Percentiles rank a stretch among this genome's conserved stretches.
These are phyloP conservation scores for Phytophthora podocarpi DNA, from an alignment of 352 stramenopile genomes.

Conservation along the genomic window DNA sequence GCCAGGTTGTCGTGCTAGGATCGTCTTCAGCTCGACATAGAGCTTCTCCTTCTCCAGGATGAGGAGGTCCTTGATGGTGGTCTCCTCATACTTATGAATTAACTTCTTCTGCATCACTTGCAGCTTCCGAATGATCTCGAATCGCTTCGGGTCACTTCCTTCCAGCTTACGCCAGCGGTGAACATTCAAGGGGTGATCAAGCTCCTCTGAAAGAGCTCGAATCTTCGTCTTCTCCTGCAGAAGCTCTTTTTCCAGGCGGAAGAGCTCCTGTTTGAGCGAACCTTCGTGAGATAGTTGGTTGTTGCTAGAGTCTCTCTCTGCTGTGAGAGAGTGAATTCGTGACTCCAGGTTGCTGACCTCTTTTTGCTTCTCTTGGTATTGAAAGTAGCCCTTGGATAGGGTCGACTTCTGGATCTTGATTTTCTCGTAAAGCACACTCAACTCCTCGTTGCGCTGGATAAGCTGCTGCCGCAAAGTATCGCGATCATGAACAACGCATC, in stretches of 20 bases:
- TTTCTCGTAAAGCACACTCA: conserved; percentile 90
- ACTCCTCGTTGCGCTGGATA: conserved; percentile 87
- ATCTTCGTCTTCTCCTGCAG: conserved; percentile 89
- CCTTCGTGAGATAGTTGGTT: conserved; percentile 68
- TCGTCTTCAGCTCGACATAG: conserved; percentile 92
- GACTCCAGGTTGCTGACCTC: conserved; percentile 60
- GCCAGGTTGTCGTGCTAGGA: conserved; percentile 86
- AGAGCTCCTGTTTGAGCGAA: conserved; percentile 62
- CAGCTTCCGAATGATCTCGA: conserved; percentile 90
- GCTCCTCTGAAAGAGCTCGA: conserved; percentile 86
- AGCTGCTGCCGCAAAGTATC: conserved; percentile 88
- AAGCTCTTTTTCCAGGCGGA: conserved; percentile 76
- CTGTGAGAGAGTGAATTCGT: conserved; percentile 60
- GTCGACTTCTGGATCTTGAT: conserved; percentile 92
- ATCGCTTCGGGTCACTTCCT: conserved; percentile 86
- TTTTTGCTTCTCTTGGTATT: conserved; percentile 74
- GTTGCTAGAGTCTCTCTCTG: conserved; percentile 66
- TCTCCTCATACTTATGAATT: conserved; percentile 84
- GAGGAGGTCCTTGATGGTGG: conserved; percentile 66
- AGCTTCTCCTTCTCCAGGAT: conserved; percentile 92
- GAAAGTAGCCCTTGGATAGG: conserved; percentile 74
- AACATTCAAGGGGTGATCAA: conserved; percentile 92
- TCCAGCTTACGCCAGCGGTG: conserved; percentile 93
- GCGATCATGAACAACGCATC: conserved; percentile 84
- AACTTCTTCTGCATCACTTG: conserved; percentile 86